Percentiles rank a stretch among this genome's conserved stretches.
phyloP scores from a whole-genome alignment of 768 basidiomycete genomes.

The Boletales sp. region DNA sequence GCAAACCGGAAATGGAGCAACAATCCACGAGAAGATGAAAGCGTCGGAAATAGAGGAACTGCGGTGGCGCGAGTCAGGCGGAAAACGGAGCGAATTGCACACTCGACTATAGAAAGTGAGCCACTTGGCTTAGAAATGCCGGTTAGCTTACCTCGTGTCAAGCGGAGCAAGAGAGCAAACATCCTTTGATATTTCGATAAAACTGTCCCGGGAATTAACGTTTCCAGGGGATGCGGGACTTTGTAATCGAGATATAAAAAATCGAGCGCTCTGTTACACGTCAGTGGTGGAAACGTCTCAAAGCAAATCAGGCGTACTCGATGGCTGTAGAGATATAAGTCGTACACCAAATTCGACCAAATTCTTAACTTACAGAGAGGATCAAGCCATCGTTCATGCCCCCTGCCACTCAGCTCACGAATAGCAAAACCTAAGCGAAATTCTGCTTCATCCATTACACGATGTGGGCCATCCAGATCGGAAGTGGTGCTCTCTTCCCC shows the following conservation, averaged over 20 bases:
- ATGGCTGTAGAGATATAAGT: constrained; percentile 19
- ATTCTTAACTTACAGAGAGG: constrained; percentile 62
- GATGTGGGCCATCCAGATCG: constrained; percentile 34
- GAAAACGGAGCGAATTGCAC: constrained; percentile 60
- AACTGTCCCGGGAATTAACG: constrained; percentile 65
- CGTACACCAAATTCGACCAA: neutral
- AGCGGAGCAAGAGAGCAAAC: constrained; percentile 74
- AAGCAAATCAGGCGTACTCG: constrained; percentile 13
- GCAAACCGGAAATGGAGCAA: constrained; percentile 72
- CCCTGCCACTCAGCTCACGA: constrained; percentile 62
- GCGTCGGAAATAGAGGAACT: constrained; percentile 55
- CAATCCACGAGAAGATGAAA: constrained; percentile 47
- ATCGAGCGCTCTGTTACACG: constrained; percentile 64
- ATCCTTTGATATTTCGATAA: constrained; percentile 85
- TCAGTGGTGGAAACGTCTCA: neutral
- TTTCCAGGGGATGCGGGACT: constrained; percentile 73
- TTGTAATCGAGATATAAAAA: constrained; percentile 90
- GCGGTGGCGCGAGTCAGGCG: constrained; percentile 50
- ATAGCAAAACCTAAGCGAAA: constrained; percentile 83
- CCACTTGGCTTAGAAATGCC: neutral
- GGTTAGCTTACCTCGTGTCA: constrained; percentile 62
- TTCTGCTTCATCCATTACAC: constrained; percentile 57
- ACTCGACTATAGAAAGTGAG: constrained; percentile 49
- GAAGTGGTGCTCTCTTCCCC: constrained; percentile 20
- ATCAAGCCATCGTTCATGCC: constrained; percentile 75